Base-by-base conservation (phyloP, 2,329 filamentous ascomycete species). In the Phaeophleospora eucalypticola region DNA sequence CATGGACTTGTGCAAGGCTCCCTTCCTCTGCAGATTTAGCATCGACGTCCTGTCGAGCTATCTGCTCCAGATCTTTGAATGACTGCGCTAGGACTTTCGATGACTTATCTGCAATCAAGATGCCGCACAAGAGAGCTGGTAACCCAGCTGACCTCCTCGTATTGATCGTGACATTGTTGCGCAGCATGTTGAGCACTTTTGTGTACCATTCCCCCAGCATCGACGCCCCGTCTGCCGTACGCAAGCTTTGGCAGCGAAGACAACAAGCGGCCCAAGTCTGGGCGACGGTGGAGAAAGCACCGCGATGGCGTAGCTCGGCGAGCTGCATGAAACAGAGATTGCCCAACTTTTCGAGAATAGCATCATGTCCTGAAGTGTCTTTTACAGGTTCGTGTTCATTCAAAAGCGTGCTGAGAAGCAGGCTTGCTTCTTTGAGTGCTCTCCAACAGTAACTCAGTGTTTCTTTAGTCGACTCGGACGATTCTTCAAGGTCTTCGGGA, bases 361-460 rank as follows among this genome's bases (percentile, higher is more conserved):
- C 19, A 12, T 41, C 36, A 16, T 46, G 12, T 15, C n/a, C 24
- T 29, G 7, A 29, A 29, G 15, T 6, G 14, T 9, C 33, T 38
- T 19, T 19, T 7, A 17, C 20, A n/a, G 27, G 14, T 24, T 29
- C 10, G 19, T 40, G 21, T 18, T 35, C 16, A 6, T 45, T 17
- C 6, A 59, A 21, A 4, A 59, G 19, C 1, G 40, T 37, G 19
- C 53, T 54, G 14, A 58, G 46, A 9, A 49, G 69, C 51, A 71
- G 89, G 86, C 88, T 95, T 18, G 90, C 88, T 69, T 98, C 93
- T 52, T 95, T 91, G n/a, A 96, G 76, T 4, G 89, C 88, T 58
- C 93, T 82, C 78, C 95, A 98, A 52, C 89, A 95, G 66, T 93
- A 98, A 55, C 91, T 97, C 38, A 98, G 70, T 15, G 95, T 78